A percentile compares a stretch with the other conserved stretches of the same genome.
Evolutionary conservation across 805 yeast genomes (phyloP).

Genomic region (Peterozyma toletana): DNA sequence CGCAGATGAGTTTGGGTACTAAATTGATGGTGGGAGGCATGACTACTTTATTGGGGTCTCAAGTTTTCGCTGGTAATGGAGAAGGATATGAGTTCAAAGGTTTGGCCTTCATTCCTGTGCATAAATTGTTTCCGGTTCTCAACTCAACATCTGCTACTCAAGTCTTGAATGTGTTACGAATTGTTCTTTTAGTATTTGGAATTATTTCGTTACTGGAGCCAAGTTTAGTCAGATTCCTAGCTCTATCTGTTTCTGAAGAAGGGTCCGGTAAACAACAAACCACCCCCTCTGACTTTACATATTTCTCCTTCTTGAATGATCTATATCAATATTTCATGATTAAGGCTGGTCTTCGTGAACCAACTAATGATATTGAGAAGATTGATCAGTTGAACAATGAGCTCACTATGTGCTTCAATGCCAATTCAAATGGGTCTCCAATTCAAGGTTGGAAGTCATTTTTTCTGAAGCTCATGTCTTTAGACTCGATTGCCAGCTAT

Average conservation of each 20-base stretch:
- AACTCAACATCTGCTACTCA: slow-evolving; percentile 10
- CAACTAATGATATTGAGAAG: not conserved
- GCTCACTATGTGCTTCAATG: not conserved
- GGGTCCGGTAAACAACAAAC: not conserved
- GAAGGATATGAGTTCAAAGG: slow-evolving; percentile 14
- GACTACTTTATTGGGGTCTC: slow-evolving; percentile 25
- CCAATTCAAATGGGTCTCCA: not conserved
- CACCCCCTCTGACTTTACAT: not conserved
- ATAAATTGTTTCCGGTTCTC: slow-evolving; percentile 16
- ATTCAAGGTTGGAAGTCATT: slow-evolving; percentile 3
- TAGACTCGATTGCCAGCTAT: not conserved
- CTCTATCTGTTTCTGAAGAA: not conserved
- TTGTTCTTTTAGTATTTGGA: slow-evolving; percentile 15
- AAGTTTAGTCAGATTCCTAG: slow-evolving; percentile 1
- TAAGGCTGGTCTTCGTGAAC: slow-evolving; percentile 2
- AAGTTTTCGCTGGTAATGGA: slow-evolving; percentile 14
- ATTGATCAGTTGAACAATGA: slow-evolving; percentile 1
- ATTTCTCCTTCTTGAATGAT: not conserved
- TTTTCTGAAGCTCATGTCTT: not conserved
- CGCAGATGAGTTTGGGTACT: slow-evolving; percentile 14
- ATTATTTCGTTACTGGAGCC: slow-evolving; percentile 13
- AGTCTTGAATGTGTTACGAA: slow-evolving; percentile 9
- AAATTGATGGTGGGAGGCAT: slow-evolving; percentile 25
- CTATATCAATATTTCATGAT: not conserved
- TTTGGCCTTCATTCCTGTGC: slow-evolving; percentile 17